Conservation (phyloP, 2,329 filamentous ascomycete species). For the Penicillium sp. region DNA sequence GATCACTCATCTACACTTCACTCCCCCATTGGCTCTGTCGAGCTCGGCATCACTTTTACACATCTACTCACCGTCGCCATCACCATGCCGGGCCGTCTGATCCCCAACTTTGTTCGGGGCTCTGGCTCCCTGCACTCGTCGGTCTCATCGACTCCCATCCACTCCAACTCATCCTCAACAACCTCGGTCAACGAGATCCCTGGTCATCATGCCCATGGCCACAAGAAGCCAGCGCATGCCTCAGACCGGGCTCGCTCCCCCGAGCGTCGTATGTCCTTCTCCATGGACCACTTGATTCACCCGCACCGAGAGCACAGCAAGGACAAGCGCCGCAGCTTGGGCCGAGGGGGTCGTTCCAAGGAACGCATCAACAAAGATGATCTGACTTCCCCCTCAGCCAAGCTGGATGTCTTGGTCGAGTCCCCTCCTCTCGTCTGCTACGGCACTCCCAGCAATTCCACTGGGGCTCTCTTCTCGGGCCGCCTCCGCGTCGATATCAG, state of each 20-base stretch:
- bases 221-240: slow-evolving; percentile 29
- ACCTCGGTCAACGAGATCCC: slow-evolving; percentile 39
- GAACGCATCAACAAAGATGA: slow-evolving; percentile 33
- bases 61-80: slow-evolving; percentile 1
- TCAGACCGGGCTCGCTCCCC: slow-evolving; percentile 35
- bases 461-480: slow-evolving; percentile 80
- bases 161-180: slow-evolving; percentile 39
- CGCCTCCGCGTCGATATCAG: slow-evolving; percentile 72
- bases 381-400: slow-evolving; percentile 45
- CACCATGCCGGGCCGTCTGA: slow-evolving; percentile 42
- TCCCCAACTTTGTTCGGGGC: slow-evolving; percentile 41
- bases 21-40: not conserved
- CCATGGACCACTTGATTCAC: slow-evolving; percentile 46
- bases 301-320: slow-evolving; percentile 42
- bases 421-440: slow-evolving; percentile 84
- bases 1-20: slow-evolving; percentile 7
- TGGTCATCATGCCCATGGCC: slow-evolving; percentile 11
- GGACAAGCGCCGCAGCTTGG: slow-evolving; percentile 42
- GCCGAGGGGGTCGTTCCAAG: slow-evolving; percentile 37
- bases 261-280: slow-evolving; percentile 43
- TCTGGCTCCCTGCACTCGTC: slow-evolving; percentile 32
- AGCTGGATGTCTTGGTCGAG: slow-evolving; percentile 66
- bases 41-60: not conserved
- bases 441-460: slow-evolving; percentile 69
- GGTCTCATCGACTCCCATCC: slow-evolving; percentile 25